A percentile compares a stretch with the other conserved stretches of the same genome.
Conservation (phyloP, 495 filamentous ascomycete genomes). For the Penicillium malachiteum region DNA sequence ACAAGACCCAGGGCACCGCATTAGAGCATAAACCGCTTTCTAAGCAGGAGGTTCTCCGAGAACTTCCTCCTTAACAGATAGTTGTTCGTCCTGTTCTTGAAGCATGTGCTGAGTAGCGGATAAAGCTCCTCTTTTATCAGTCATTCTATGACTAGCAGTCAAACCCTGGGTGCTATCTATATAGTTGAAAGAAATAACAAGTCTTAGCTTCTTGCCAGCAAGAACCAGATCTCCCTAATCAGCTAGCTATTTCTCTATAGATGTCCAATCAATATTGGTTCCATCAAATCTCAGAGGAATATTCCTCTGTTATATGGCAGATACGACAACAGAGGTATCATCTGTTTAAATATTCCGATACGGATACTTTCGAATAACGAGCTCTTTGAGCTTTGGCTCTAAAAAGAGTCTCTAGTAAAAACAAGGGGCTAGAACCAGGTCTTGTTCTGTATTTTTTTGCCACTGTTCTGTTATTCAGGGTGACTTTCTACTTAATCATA, state of each 20-base stretch:
- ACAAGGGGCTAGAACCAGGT: slow-evolving; percentile 22
- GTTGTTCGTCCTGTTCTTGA: slow-evolving; percentile 8
- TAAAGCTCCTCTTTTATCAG: slow-evolving; percentile 11
- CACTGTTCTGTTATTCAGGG: slow-evolving; percentile 26
- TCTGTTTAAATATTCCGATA: slow-evolving; percentile 15
- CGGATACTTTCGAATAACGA: slow-evolving; percentile 12
- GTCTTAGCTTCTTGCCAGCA: slow-evolving; percentile 19
- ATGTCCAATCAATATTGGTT: slow-evolving; percentile 15
- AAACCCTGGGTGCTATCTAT: slow-evolving; percentile 9
- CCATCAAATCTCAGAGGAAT: slow-evolving; percentile 12
- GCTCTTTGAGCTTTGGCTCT: slow-evolving; percentile 2
- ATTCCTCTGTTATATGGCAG: slow-evolving; percentile 8
- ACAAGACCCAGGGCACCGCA: slow-evolving; percentile 16
- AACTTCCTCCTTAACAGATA: slow-evolving; percentile 9
- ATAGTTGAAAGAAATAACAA: slow-evolving; percentile 8
- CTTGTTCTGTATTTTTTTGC: slow-evolving; percentile 28
- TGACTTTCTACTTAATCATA: slow-evolving; percentile 33
- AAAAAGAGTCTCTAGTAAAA: slow-evolving; percentile 21
- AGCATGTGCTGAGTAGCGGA: slow-evolving; percentile 14
- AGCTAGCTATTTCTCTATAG: slow-evolving; percentile 14
- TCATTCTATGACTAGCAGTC: slow-evolving; percentile 4
- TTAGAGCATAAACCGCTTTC: slow-evolving; percentile 17
- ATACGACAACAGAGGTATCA: slow-evolving; percentile 17
- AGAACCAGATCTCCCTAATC: slow-evolving; percentile 13
- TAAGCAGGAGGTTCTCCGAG: slow-evolving; percentile 10